phyloP scores from a whole-genome alignment of 257 asterid genomes.

The Scutellaria baicalensis region DNA sequence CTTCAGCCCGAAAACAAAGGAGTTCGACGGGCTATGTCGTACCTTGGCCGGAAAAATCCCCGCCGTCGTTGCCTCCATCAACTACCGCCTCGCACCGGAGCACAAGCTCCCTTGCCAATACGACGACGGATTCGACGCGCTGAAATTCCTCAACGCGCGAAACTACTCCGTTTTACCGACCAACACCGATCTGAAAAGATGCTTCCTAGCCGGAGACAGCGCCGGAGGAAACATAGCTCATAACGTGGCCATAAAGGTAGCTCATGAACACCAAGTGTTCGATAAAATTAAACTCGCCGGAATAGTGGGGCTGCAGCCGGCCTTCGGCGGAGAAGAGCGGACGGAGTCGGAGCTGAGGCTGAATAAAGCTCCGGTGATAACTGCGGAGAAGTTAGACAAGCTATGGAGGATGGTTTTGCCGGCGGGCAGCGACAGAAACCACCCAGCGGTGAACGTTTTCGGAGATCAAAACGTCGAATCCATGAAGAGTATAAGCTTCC shows the following conservation, averaged over 20 bases:
- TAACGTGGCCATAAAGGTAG: conserved; percentile 6
- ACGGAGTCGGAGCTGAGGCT: conserved; percentile 18
- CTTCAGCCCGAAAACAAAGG: too few relatives aligned
- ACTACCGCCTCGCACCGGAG: conserved; percentile 15
- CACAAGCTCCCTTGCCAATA: conserved; percentile 15
- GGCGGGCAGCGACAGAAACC: conserved; percentile 18
- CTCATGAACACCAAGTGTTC: not conserved
- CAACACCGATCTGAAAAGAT: not conserved
- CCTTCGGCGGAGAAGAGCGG: conserved; percentile 30
- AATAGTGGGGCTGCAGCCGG: conserved; percentile 15
- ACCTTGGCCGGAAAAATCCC: too few relatives aligned
- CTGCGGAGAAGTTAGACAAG: not conserved
- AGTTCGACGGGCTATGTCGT: too few relatives aligned
- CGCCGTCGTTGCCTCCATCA: too few relatives aligned
- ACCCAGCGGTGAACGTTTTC: conserved; percentile 14
- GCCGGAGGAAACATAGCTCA: conserved; percentile 30
- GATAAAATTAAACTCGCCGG: conserved; percentile 7
- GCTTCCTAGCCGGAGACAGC: conserved; percentile 19
- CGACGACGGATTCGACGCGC: conserved; percentile 15
- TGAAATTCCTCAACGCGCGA: conserved; percentile 12
- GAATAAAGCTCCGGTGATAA: not conserved
- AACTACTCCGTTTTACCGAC: conserved; percentile 15
- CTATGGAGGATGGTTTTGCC: conserved; percentile 25
- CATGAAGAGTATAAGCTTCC: too few relatives aligned
- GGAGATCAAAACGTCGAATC: not conserved